Evolutionary conservation across 164 flowering plant species (phyloP).

Genomic region (Protea cynaroides): DNA sequence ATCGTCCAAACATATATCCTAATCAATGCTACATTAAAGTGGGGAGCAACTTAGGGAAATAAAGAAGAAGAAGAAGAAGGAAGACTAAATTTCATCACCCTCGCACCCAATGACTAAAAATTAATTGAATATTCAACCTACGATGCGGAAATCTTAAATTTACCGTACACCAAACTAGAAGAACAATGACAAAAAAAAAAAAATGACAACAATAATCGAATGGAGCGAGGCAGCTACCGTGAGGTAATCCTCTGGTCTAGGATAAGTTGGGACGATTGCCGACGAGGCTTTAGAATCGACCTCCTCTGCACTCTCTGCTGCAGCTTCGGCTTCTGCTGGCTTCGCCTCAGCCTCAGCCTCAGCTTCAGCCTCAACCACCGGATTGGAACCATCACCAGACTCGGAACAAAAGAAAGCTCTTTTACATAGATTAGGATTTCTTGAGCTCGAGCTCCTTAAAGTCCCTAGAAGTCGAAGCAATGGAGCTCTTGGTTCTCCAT

Average conservation of each 20-base stretch:
- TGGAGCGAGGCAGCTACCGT: neutral
- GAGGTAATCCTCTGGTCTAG: conserved; percentile 68
- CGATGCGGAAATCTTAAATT: neutral
- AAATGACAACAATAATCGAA: neutral
- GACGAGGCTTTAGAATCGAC: conserved; percentile 46
- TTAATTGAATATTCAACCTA: neutral
- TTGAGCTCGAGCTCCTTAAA: conserved; percentile 24
- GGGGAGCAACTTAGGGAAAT: too few relatives aligned
- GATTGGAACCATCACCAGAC: conserved; percentile 43
- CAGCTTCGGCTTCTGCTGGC: conserved; percentile 15
- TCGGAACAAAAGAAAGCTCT: conserved; percentile 69
- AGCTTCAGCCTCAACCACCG: conserved; percentile 31
- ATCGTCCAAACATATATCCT: too few relatives aligned
- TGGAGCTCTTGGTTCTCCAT: conserved; percentile 21
- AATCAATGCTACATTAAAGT: too few relatives aligned
- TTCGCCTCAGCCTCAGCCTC: conserved; percentile 33
- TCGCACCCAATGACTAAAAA: neutral
- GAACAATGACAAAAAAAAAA: neutral
- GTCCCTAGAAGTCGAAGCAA: conserved; percentile 33
- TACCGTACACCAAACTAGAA: neutral
- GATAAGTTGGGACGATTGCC: conserved; percentile 66
- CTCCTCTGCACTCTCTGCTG: conserved; percentile 29
- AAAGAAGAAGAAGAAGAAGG: too few relatives aligned
- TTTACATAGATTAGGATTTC: conserved; percentile 22
- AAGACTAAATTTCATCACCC: too few relatives aligned